Base-by-base conservation (phyloP, 306 rosid species). In the Lathyrus tuberosus region DNA sequence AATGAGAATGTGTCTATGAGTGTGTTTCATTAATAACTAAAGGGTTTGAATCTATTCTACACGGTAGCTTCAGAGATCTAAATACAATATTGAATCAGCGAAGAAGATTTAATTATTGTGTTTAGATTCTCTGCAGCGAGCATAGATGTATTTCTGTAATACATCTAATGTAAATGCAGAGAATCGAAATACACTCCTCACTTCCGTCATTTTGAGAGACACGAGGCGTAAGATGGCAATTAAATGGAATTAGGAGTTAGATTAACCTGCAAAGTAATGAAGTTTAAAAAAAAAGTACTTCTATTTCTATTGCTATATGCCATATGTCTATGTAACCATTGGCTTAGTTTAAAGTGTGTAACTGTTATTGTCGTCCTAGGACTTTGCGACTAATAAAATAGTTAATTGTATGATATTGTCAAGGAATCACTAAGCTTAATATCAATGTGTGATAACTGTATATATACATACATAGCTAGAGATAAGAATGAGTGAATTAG, bases 301-400 rank as follows among this genome's bases (percentile, higher is more conserved):
- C 62, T 57, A 57, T 57, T 57, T 2, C 20, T 67, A 57, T 46
- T 56, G 62, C 22, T 16, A 16, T 48, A 44, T n/a, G 54, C 40
- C 52, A 69, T 58, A 62, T 71, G 66, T 62, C 42, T 70, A 47
- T 54, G 35, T 56, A 53, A 70, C 42, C 18, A 70, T 14, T 14
- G 43, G 71, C 49, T 63, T 61, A 41, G 28, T 37, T 24, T 20
- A 57, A 71, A 51, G 75, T 76, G 81, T 77, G 76, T 76, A 62
- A 42, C 64, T 62, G n/a, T 49, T 49, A 30, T 62, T 62, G 48
- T 60, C 47, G n/a, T 43, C 47, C 24, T 24, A 68, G 58, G 52
- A 63, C 69, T 35, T 58, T 22, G 74, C 56, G 52, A 47, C 54
- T n/a, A 46, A 46, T 38, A 35, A 61, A 60, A 48, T 28, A 60